Percentiles rank a stretch among this genome's conserved stretches.
Evolutionary conservation across 371 early-diverging fungal species (phyloP).

Genomic region (Catenaria anguillulae): DNA sequence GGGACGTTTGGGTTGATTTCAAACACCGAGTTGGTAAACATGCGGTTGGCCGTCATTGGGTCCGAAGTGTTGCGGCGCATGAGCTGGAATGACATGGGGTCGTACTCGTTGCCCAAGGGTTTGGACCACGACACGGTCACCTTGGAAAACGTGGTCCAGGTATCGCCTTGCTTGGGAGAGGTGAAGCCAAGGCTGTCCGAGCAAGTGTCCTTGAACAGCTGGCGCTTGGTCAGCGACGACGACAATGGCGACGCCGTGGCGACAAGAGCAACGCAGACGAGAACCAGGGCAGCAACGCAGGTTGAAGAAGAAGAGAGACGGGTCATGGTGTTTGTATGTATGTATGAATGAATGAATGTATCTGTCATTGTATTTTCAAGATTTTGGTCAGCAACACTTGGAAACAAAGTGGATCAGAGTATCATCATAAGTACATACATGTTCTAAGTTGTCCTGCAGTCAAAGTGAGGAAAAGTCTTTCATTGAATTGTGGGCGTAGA

Average conservation of each 20-base stretch:
- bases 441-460: too few species aligned
- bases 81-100: background rate
- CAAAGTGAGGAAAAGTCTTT: too few species aligned
- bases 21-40: background rate
- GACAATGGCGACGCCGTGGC: background rate
- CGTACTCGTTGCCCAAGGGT: background rate
- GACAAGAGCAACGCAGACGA: background rate
- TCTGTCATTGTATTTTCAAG: too few species aligned
- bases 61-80: background rate
- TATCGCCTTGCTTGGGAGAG: background rate
- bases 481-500: too few species aligned
- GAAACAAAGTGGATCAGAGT: too few species aligned
- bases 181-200: background rate
- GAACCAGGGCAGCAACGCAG: background rate
- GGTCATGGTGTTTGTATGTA: too few species aligned
- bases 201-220: background rate
- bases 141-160: background rate
- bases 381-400: too few species aligned
- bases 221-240: background rate
- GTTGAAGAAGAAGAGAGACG: too few species aligned
- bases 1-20: background rate
- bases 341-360: too few species aligned
- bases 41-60: background rate
- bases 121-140: background rate
- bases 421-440: too few species aligned